phyloP scores from a whole-genome alignment of 176 grass and related monocot species.

The Juncus effusus region DNA sequence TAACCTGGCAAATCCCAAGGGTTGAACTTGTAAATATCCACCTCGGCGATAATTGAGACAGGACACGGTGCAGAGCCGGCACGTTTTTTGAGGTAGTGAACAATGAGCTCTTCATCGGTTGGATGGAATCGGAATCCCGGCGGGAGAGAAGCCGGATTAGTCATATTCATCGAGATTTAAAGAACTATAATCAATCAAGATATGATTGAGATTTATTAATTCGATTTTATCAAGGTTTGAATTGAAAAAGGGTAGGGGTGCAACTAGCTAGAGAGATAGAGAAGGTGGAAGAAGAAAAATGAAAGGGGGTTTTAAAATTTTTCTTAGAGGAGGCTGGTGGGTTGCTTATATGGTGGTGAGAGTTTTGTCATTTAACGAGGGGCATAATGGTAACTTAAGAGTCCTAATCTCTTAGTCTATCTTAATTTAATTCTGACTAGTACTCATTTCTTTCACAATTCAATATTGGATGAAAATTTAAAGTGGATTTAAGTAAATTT shows the following conservation, averaged over 20 bases:
- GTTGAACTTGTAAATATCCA: constrained; percentile 30
- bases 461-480: too few relatives aligned
- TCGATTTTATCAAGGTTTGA: background rate
- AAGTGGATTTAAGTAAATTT: too few relatives aligned
- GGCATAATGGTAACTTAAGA: constrained; percentile 5
- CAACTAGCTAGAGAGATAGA: constrained; percentile 2
- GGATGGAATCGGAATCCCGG: constrained; percentile 28
- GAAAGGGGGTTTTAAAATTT: constrained; percentile 26
- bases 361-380: constrained; percentile 10
- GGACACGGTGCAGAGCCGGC: constrained; percentile 11
- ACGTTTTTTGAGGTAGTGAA: constrained; percentile 31
- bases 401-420: too few relatives aligned
- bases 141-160: constrained; percentile 25
- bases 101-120: constrained; percentile 24
- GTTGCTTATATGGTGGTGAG: constrained; percentile 20
- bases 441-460: too few relatives aligned
- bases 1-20: constrained; percentile 27
- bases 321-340: constrained; percentile 14
- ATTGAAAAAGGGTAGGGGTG: background rate
- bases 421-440: too few relatives aligned
- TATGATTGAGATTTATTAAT: background rate
- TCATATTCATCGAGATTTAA: constrained; percentile 8
- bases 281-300: background rate
- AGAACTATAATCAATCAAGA: background rate
- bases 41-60: constrained; percentile 20